Percentiles rank a stretch among this genome's conserved stretches.
These are phyloP conservation scores for Penicillium capsulatum DNA, from an alignment of 2,329 filamentous ascomycete genomes.

Conservation along the genomic window DNA sequence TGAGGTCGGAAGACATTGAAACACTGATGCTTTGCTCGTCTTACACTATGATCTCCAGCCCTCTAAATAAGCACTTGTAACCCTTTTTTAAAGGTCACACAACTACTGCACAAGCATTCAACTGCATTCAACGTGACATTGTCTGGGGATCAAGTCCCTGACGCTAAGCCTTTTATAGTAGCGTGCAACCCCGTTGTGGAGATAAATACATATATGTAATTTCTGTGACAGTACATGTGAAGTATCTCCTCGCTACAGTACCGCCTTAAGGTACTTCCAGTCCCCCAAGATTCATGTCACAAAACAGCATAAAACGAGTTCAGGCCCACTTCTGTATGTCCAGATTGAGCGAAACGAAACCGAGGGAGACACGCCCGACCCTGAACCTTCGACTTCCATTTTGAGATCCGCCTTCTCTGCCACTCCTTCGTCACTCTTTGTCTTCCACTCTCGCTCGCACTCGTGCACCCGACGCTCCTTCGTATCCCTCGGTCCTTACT, in stretches of 20 bases:
- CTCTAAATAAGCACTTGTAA: too few relatives aligned
- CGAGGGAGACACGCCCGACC: constrained; percentile 4
- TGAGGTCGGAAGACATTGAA: too few relatives aligned
- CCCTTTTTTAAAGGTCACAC: neutral
- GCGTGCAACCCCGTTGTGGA: constrained; percentile 4
- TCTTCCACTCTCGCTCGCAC: constrained; percentile 17
- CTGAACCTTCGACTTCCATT: constrained; percentile 15
- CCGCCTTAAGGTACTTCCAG: too few relatives aligned
- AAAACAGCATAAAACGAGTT: too few relatives aligned
- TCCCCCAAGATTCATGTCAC: too few relatives aligned
- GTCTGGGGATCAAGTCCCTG: constrained; percentile 7
- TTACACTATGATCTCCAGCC: too few relatives aligned
- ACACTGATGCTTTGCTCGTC: too few relatives aligned
- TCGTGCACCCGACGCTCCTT: constrained; percentile 22
- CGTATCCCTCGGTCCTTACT: constrained; percentile 16
- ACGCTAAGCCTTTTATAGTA: constrained; percentile 6
- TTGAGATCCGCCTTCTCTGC: constrained; percentile 13
- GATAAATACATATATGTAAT: too few relatives aligned
- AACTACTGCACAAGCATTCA: neutral
- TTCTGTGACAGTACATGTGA: too few relatives aligned
- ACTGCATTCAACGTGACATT: neutral
- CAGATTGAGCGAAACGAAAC: constrained; percentile 11
- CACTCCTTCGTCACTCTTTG: constrained; percentile 22
- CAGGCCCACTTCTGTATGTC: neutral
- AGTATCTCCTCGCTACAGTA: too few relatives aligned